A percentile compares a stretch with the other conserved stretches of the same genome.
Conservation (phyloP, 2,329 filamentous ascomycete genomes). For the Aureobasidium subglaciale region DNA sequence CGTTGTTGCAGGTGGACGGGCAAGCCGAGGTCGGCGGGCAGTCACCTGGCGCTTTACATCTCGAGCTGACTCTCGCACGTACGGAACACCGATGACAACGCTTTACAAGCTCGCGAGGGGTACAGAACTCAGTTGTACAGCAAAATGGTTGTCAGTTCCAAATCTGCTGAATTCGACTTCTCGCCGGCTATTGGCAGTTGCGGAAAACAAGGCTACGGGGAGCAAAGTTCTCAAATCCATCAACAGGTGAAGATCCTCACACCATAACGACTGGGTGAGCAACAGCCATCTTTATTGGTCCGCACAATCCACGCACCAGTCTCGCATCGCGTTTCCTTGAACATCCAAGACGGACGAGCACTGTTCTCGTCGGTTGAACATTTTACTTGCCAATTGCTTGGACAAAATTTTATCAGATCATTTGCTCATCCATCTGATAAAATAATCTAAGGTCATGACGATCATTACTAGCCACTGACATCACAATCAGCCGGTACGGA, state of each 20-base stretch:
- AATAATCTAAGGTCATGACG: slow-evolving; percentile 1
- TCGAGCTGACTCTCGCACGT: background rate
- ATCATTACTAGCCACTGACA: slow-evolving; percentile 1
- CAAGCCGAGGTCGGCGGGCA: slow-evolving; percentile 10
- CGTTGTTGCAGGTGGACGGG: background rate
- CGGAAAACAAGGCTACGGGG: background rate
- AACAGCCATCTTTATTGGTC: too few relatives aligned
- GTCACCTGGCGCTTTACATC: background rate
- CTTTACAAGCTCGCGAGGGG: background rate
- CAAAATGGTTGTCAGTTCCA: background rate
- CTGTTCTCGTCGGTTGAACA: too few relatives aligned
- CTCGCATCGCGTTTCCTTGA: background rate
- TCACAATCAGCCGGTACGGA: background rate
- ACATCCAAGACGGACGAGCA: background rate
- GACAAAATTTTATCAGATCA: slow-evolving; percentile 4
- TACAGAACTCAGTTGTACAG: background rate
- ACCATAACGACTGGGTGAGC: background rate
- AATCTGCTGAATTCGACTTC: background rate
- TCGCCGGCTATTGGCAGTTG: background rate
- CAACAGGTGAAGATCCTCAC: background rate
- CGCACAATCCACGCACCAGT: background rate
- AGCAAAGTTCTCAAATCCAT: too few relatives aligned
- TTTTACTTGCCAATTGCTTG: background rate
- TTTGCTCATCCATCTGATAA: background rate
- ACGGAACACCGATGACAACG: background rate